Percentiles rank a stretch among this genome's conserved stretches.
These are phyloP conservation scores for Odontarrhena argentea DNA, from an alignment of 345 rosid genomes.

Conservation along the genomic window DNA sequence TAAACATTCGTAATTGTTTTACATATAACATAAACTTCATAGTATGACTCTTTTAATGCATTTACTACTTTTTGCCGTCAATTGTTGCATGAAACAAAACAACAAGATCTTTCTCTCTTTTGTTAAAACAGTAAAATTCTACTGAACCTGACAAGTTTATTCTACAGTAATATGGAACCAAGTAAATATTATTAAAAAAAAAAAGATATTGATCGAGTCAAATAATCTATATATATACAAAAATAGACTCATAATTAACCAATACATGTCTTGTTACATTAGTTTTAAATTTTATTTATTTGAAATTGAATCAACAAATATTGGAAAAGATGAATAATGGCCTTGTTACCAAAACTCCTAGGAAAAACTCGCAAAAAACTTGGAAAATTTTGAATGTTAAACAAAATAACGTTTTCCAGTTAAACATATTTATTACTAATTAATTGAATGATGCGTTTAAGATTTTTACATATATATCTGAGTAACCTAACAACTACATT, in stretches of 20 bases:
- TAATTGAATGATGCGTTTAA: constrained; percentile 34
- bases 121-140: constrained; percentile 13
- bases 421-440: neutral
- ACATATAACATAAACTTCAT: no score
- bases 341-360: neutral
- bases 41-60: neutral
- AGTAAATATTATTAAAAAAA: no score
- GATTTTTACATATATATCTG: constrained; percentile 8
- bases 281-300: neutral
- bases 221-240: neutral
- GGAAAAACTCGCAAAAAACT: constrained; percentile 12
- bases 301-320: neutral
- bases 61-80: constrained; percentile 8
- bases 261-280: neutral
- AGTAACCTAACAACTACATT: neutral
- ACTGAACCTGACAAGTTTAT: constrained; percentile 5
- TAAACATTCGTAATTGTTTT: no score
- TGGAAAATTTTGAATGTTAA: neutral
- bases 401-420: constrained; percentile 17
- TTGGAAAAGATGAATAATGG: neutral
- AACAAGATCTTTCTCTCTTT: constrained; percentile 6
- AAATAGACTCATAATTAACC: neutral
- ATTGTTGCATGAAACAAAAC: constrained; percentile 24
- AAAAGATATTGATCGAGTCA: constrained; percentile 25
- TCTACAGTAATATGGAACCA: constrained; percentile 10